Conservation (phyloP, 2,329 filamentous ascomycete species). For the Akanthomyces dipterigenus region DNA sequence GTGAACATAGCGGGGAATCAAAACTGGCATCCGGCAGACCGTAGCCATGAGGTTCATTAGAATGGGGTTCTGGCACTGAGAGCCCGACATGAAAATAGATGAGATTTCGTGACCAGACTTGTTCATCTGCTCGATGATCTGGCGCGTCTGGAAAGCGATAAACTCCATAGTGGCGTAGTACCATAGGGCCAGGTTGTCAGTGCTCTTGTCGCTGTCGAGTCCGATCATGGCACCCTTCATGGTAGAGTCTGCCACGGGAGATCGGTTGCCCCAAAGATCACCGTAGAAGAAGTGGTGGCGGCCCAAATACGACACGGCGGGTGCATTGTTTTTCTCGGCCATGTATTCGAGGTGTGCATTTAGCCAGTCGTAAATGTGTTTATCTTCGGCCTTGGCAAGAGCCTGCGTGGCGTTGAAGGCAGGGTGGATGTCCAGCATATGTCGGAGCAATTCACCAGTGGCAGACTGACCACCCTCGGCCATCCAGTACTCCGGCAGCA, state of each 20-base stretch:
- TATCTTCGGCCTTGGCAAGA: conserved; percentile 72
- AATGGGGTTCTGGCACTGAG: conserved; percentile 91
- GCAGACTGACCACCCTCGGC: conserved; percentile 95
- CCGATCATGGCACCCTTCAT: conserved; percentile 91
- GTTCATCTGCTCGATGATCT: conserved; percentile 96
- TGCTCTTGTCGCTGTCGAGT: conserved; percentile 75
- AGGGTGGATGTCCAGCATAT: conserved; percentile 91
- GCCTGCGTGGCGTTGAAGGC: conserved; percentile 76
- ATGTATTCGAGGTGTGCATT: conserved; percentile 80
- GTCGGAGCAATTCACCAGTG: conserved; percentile 87
- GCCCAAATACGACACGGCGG: conserved; percentile 75
- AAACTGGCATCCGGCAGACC: conserved; percentile 82
- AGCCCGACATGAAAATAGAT: conserved; percentile 98
- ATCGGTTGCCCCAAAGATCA: conserved; percentile 94
- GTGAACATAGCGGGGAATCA: conserved; percentile 90
- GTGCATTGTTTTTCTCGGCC: conserved; percentile 60
- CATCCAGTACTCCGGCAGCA: conserved; percentile 91
- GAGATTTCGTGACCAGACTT: conserved; percentile 76
- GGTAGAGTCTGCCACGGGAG: conserved; percentile 82
- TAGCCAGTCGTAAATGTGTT: conserved; percentile 91
- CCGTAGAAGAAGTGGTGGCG: conserved; percentile 99
- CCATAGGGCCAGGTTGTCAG: conserved; percentile 80
- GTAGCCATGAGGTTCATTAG: conserved; percentile 89
- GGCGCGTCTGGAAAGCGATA: conserved; percentile 91
- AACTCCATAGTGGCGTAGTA: conserved; percentile 98